phyloP scores from a whole-genome alignment of 371 early-diverging fungal species.

The Mortierella sp. region DNA sequence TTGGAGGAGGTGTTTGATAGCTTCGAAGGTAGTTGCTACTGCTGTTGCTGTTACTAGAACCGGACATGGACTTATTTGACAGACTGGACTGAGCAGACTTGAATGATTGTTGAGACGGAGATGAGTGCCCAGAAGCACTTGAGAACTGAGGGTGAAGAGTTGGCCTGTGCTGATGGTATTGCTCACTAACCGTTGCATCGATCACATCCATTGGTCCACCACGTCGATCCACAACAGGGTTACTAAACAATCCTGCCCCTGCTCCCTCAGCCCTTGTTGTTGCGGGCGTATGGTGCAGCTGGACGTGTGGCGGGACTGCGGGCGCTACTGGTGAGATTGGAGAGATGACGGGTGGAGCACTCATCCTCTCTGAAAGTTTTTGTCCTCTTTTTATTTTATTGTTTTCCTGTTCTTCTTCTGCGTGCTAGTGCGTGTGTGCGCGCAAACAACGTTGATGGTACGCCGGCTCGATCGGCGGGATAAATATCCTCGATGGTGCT shows the following conservation, averaged over 20 bases:
- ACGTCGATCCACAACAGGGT: background rate
- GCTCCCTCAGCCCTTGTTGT: background rate
- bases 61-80: background rate
- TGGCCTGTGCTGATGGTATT: background rate
- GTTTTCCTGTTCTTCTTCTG: background rate
- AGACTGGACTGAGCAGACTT: slow-evolving; percentile 1
- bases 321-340: background rate
- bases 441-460: too few relatives aligned
- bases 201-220: slow-evolving; percentile 12
- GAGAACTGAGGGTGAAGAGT: background rate
- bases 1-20: background rate
- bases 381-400: too few relatives aligned
- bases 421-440: background rate
- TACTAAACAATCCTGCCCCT: background rate
- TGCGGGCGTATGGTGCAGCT: background rate
- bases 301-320: background rate
- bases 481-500: background rate
- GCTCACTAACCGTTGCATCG: background rate
- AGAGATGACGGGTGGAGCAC: background rate
- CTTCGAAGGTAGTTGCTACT: background rate
- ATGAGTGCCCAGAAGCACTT: background rate
- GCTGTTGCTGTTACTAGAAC: background rate
- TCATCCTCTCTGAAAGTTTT: background rate
- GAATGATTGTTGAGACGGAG: slow-evolving; percentile 1
- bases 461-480: background rate